Base-by-base conservation (phyloP, 768 basidiomycete species). In the Phylloporus scabripes region DNA sequence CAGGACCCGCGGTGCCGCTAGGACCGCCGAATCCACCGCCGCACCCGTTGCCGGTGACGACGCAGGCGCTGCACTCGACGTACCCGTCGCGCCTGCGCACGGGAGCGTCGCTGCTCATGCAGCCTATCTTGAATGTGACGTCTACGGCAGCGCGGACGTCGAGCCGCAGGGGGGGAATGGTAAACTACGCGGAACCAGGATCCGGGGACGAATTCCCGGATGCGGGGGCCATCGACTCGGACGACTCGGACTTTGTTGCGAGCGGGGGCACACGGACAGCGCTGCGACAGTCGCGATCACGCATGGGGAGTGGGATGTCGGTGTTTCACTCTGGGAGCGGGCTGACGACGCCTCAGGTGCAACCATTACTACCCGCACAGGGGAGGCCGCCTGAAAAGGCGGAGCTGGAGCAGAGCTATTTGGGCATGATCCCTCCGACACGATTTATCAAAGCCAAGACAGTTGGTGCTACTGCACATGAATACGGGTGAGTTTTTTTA, bases 31-130 rank as follows among this genome's bases (percentile, higher is more conserved):
- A 79, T 46, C 79, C 77, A 6, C 78, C 78, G 3, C 73, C 72
- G 4, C 75, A 77, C 4, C 79, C 79, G 32, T 70, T 92, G 26
- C 77, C 83, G 0, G 76, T 84, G 0, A 65, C 69, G 0, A 67
- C 77, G 0, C 95, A 97, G 63, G 93, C 87, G 0, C 70, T 82
- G 12, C 76, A 81, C 48, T 85, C 91, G 0, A 87, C 90, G 2
- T 98, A 96, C 64, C 74, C 92, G 0, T 87, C 93, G 6, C 80
- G 95, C n/a, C 72, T 98, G 45, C 83, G 88, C 21, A 94, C 95
- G 0, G 96, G 96, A 14, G 77, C 86, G 3, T 87, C 91, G 0
- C 80, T 92, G 6, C 81, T 99, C 56, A 78, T 98, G 68, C 96
- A 99, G 61, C 96, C 96, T 17, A 80, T 91, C 58, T 59, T 81